These are phyloP conservation scores for Neobulgaria alba DNA, from an alignment of 2,329 filamentous ascomycete species.

Conservation along the genomic window DNA sequence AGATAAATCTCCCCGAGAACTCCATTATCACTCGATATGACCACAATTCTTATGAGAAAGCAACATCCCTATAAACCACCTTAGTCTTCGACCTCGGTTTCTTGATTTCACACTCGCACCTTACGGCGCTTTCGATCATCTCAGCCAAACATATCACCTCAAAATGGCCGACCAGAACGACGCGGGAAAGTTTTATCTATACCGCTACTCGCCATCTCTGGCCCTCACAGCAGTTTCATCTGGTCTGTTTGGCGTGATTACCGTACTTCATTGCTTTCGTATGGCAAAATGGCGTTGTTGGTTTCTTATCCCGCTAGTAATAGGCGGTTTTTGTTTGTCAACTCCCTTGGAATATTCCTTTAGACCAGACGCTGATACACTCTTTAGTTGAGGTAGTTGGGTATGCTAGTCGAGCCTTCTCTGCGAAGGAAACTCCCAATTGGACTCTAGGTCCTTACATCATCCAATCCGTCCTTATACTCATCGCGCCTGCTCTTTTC, in stretches of 20 bases:
- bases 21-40: too few relatives aligned
- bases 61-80: too few relatives aligned
- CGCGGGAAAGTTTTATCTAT: too few relatives aligned
- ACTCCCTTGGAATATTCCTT: constrained; percentile 1
- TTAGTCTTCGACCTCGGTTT: too few relatives aligned
- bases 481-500: constrained; percentile 33
- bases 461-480: constrained; percentile 29
- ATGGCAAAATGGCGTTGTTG: constrained; percentile 22
- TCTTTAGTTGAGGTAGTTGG: constrained; percentile 32
- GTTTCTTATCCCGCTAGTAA: constrained; percentile 30
- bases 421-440: constrained; percentile 15
- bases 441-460: constrained; percentile 29
- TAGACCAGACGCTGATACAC: constrained; percentile 1
- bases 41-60: too few relatives aligned
- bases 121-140: too few relatives aligned
- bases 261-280: constrained; percentile 24
- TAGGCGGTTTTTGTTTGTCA: constrained; percentile 32
- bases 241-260: constrained; percentile 26
- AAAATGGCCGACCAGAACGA: too few relatives aligned
- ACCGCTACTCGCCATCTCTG: constrained; percentile 39
- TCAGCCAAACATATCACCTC: too few relatives aligned
- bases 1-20: too few relatives aligned
- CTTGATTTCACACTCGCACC: too few relatives aligned
- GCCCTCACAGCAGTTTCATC: constrained; percentile 34
- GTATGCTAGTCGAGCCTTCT: constrained; percentile 25